Evolutionary conservation across 768 basidiomycete genomes (phyloP).

Genomic region (Podaxis sp.): DNA sequence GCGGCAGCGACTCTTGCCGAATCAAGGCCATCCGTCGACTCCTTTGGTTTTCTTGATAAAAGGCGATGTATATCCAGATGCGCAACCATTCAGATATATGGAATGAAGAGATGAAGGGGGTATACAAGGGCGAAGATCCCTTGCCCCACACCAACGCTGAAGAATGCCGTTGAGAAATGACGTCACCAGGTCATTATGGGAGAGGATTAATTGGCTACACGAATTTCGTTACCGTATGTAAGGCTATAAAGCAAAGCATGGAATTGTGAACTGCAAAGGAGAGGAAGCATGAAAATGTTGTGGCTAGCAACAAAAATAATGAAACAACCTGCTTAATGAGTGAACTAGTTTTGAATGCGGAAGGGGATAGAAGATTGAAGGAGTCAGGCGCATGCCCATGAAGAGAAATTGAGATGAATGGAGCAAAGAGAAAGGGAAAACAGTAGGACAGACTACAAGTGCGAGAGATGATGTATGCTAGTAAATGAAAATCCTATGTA

Average conservation of each 20-base stretch:
- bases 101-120: neutral
- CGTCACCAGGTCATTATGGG: constrained; percentile 5
- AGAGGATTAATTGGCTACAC: constrained; percentile 13
- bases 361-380: constrained; percentile 15
- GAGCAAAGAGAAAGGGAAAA: constrained; percentile 19
- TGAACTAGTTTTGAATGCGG: constrained; percentile 10
- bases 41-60: constrained; percentile 4
- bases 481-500: constrained; percentile 37
- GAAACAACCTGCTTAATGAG: constrained; percentile 11
- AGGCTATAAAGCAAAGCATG: constrained; percentile 9
- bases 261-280: constrained; percentile 9
- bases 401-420: constrained; percentile 16
- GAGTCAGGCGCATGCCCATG: constrained; percentile 1
- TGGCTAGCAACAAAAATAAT: constrained; percentile 11
- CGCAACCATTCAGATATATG: constrained; percentile 1
- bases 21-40: constrained; percentile 15
- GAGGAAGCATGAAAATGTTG: constrained; percentile 18
- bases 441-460: constrained; percentile 24
- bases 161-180: neutral
- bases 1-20: constrained; percentile 30
- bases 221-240: constrained; percentile 5
- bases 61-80: constrained; percentile 9
- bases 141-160: neutral
- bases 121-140: neutral
- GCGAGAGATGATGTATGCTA: constrained; percentile 20